Evolutionary conservation across 345 rosid species (phyloP).

Genomic region (Salix purpurea): DNA sequence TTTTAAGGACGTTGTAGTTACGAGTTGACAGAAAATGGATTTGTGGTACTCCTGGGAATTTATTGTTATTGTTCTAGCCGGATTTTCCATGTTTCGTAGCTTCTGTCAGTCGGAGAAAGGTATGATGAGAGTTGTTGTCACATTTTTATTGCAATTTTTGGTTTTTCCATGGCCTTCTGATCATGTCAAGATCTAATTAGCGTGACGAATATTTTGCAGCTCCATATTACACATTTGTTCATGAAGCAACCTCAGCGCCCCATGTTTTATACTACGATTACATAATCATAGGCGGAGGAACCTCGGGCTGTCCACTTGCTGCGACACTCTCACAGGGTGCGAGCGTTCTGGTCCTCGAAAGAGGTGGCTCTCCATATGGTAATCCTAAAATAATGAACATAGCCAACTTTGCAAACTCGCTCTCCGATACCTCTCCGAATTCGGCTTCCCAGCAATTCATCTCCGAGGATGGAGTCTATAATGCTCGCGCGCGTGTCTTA

Average conservation of each 20-base stretch:
- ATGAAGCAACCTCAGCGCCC: conserved; percentile 58
- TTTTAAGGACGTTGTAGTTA: background rate
- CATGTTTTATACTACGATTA: conserved; percentile 47
- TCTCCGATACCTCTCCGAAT: conserved; percentile 38
- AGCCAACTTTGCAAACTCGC: conserved; percentile 36
- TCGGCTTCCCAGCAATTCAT: conserved; percentile 63
- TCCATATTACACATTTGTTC: conserved; percentile 51
- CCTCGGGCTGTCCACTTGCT: conserved; percentile 78
- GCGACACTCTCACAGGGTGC: conserved; percentile 66
- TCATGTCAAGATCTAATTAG: background rate
- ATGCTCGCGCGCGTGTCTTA: conserved; percentile 69
- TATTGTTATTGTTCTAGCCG: conserved; percentile 14
- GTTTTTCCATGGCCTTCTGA: no score
- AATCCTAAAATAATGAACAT: conserved; percentile 40
- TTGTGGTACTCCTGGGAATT: conserved; percentile 5
- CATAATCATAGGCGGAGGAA: conserved; percentile 82
- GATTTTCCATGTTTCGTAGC: conserved; percentile 25
- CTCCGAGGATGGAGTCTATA: conserved; percentile 78
- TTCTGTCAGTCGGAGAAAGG: conserved; percentile 43
- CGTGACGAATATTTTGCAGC: conserved; percentile 27
- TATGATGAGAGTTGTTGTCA: conserved; percentile 5
- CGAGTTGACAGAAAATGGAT: conserved; percentile 9
- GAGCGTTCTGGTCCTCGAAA: conserved; percentile 62
- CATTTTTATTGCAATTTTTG: no score
- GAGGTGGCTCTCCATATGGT: conserved; percentile 72